A percentile compares a stretch with the other conserved stretches of the same genome.
Evolutionary conservation across 2,329 filamentous ascomycete genomes (phyloP).

Genomic region (Verticillium nubilum): DNA sequence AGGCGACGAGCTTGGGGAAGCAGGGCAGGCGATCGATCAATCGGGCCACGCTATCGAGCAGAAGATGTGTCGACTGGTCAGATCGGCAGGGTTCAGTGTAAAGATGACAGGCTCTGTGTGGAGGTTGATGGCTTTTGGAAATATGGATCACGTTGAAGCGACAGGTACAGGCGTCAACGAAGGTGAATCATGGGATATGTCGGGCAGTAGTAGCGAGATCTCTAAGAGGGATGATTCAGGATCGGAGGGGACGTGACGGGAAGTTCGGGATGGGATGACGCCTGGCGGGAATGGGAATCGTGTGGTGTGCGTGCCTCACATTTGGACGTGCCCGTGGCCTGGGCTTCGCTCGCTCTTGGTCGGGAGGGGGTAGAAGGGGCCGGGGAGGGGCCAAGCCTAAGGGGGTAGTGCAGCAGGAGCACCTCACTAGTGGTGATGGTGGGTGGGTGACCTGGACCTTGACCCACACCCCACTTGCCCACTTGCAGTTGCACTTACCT

Average conservation of each 20-base stretch:
- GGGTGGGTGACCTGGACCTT: not conserved
- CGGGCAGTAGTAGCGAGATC: not conserved
- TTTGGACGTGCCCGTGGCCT: not conserved
- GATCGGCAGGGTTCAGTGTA: not conserved
- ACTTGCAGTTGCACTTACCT: not conserved
- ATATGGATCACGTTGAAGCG: constrained; percentile 5
- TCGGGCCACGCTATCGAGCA: not conserved
- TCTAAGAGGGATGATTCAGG: not conserved
- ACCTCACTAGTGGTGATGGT: not conserved
- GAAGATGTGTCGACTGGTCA: not conserved
- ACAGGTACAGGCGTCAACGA: not conserved
- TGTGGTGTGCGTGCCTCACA: not conserved
- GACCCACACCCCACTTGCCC: not conserved
- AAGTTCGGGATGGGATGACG: not conserved
- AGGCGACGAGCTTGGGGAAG: not conserved
- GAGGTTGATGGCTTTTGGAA: not conserved
- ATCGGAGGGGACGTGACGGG: not conserved
- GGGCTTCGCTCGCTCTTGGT: not conserved
- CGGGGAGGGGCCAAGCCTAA: not conserved
- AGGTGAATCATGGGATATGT: not conserved
- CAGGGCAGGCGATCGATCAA: not conserved
- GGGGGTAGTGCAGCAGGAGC: not conserved
- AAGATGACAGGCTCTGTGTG: not conserved
- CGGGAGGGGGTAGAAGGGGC: not conserved
- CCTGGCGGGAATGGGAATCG: not conserved